A percentile compares a stretch with the other conserved stretches of the same genome.
Evolutionary conservation across 1,139 yeast genomes (phyloP).

Genomic region (Pichiaceae sp.): DNA sequence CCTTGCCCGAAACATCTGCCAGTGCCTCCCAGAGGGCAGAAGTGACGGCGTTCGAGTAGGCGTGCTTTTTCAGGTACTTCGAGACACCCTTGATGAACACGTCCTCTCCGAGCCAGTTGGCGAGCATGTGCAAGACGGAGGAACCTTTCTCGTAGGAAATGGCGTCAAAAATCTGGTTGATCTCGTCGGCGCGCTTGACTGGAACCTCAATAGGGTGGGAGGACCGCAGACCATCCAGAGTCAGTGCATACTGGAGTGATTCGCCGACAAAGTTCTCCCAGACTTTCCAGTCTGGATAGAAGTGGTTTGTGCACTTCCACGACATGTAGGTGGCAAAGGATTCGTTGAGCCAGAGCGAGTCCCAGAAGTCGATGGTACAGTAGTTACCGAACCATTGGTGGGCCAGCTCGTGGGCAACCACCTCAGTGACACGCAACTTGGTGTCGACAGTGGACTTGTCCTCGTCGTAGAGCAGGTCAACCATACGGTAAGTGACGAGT

Average conservation of each 20-base stretch:
- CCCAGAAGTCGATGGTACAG: constrained; percentile 62
- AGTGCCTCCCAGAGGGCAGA: constrained; percentile 45
- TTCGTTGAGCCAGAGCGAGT: constrained; percentile 55
- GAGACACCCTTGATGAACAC: constrained; percentile 47
- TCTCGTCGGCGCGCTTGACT: constrained; percentile 45
- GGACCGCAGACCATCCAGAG: constrained; percentile 45
- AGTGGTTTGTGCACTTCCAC: constrained; percentile 41
- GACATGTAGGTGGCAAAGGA: constrained; percentile 59
- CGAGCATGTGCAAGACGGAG: constrained; percentile 45
- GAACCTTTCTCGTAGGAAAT: constrained; percentile 52
- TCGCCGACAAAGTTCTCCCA: constrained; percentile 50
- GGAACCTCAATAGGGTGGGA: constrained; percentile 59
- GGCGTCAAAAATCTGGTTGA: constrained; percentile 51
- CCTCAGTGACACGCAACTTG: constrained; percentile 48
- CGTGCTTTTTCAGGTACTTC: constrained; percentile 40
- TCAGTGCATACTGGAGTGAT: constrained; percentile 43
- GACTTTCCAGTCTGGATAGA: constrained; percentile 51
- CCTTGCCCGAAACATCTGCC: constrained; percentile 39
- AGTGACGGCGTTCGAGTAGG: constrained; percentile 44
- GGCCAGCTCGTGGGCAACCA: constrained; percentile 53
- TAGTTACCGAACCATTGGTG: constrained; percentile 62
- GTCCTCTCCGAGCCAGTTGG: constrained; percentile 47
- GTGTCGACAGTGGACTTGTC: constrained; percentile 35
- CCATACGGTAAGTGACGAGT: constrained; percentile 47
- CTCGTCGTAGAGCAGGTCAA: constrained; percentile 43